Base-by-base conservation (phyloP, 768 basidiomycete species). In the Coprinopsis cinerea region DNA sequence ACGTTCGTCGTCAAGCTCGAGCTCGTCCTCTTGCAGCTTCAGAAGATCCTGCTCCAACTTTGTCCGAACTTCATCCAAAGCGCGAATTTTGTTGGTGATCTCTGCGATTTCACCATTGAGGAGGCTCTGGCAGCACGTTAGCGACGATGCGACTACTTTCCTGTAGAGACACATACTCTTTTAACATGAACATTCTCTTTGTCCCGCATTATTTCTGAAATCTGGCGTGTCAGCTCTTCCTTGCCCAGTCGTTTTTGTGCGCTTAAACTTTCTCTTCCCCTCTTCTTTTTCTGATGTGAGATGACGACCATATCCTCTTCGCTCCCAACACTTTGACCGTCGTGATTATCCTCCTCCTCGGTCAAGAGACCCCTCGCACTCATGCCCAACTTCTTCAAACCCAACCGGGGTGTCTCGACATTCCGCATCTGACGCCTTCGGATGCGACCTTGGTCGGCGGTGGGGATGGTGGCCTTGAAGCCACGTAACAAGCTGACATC, bases 1-100 rank as follows among this genome's bases (percentile, higher is more conserved):
- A 94, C 92, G 66, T 69, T 99, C 95, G 53, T 96, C 95, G 59
- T 96, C 92, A n/a, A 99, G 70, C 61, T 97, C 95, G 20, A 99
- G 72, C 54, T 96, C 94, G 57, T 98, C 95, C 62, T 99, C 95
- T 50, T 94, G 89, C 40, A 97, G 64, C 62, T 81, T 88, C 26
- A 98, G 68, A 5, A 99, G 72, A 60, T 91, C 85, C 36, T 82
- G 75, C 60, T 93, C 89, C 22, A 98, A 72, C 55, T 85, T 85
- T 7, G 78, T 74, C 47, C 92, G 75, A 49, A 97, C 89, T 14
- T 69, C 75, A 57, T 94, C 91, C 28, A 98, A 68, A 3, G 85
- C 81, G 44, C 83, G 81, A 43, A 98, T 97, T 74, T 96, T 97
- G 55, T 79, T 76, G 22, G 89, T 85, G 18, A 99, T 88, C 63